Base-by-base conservation (phyloP, 495 filamentous ascomycete species). In the Podospora australis region DNA sequence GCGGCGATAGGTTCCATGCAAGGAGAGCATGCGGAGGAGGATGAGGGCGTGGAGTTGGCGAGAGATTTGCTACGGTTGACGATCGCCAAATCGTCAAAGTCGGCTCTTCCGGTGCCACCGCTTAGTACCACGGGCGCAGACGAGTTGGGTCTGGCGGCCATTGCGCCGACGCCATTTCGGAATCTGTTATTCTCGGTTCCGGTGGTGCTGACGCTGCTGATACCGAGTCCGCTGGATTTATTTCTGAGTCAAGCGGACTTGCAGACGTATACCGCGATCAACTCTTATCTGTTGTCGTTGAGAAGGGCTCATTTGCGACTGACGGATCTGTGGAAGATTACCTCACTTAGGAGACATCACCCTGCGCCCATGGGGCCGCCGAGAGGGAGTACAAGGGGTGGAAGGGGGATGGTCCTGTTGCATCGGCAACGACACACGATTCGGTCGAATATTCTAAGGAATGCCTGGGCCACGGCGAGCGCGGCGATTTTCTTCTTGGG, bases 401-500 rank as follows among this genome's bases (percentile, higher is more conserved):
- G 83, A 2, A 68, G 78, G 42, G 68, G 70, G 6, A 77, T 71
- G 32, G 73, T 82, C 16, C 68, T 57, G 7, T 64, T 73, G 11
- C 73, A 83, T 9, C 75, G 86, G 35, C 68, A 79, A 44, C 69
- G 83, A 42, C 73, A 78, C 46, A 78, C 79, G 41, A 55, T 60
- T 9, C 74, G 90, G 32, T 71, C 74, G 13, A 69, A 70, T 26
- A 73, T 78, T 10, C 82, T 95, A 73, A 74, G 92, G 8, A 83
- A 77, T 17, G 75, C 90, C 1, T 98, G 92, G 91, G 90, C 90
- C 2, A 90, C 86, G 2, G 77, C 82, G 51, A 84, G 84, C 54
- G 85, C 87, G 3, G 85, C 87, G 1, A 73, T 91, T 1, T 95
- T 95, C 67, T 85, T 96, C 51, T 72, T 98, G 3, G 85, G 85